Conservation (phyloP, 768 basidiomycete genomes). For the Calocybe indica region DNA sequence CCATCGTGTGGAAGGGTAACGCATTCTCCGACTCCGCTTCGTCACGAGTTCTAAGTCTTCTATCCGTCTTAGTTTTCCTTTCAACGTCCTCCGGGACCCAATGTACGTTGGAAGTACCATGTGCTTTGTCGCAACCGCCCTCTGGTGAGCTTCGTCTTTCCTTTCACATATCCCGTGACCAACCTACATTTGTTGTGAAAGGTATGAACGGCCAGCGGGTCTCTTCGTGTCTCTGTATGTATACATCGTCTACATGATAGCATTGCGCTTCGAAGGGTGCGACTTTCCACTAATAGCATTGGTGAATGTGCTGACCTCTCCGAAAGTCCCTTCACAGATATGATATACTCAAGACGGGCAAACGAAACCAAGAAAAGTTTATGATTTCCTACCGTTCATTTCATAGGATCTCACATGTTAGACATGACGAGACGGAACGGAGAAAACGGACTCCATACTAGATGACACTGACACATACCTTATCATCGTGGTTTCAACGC, state of each 20-base stretch:
- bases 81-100: conserved; percentile 87
- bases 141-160: conserved; percentile 56
- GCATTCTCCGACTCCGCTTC: neutral
- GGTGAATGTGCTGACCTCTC: neutral
- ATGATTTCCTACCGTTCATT: too few relatives aligned
- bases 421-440: too few relatives aligned
- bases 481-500: conserved; percentile 17
- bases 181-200: conserved; percentile 17
- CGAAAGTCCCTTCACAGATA: conserved; percentile 69
- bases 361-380: conserved; percentile 10
- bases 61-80: conserved; percentile 62
- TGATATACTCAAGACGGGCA: conserved; percentile 67
- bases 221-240: conserved; percentile 77
- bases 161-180: neutral
- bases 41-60: neutral
- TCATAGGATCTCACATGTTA: too few relatives aligned
- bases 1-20: conserved; percentile 72
- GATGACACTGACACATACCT: too few relatives aligned
- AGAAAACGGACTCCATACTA: too few relatives aligned
- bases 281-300: conserved; percentile 19
- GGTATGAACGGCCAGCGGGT: conserved; percentile 85
- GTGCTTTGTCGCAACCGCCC: conserved; percentile 78
- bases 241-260: conserved; percentile 77
- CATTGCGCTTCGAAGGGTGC: conserved; percentile 86
- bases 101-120: conserved; percentile 98